Evolutionary conservation across 1,284 basidiomycete species (phyloP).

Genomic region (Cryptococcus jaspeensis): DNA sequence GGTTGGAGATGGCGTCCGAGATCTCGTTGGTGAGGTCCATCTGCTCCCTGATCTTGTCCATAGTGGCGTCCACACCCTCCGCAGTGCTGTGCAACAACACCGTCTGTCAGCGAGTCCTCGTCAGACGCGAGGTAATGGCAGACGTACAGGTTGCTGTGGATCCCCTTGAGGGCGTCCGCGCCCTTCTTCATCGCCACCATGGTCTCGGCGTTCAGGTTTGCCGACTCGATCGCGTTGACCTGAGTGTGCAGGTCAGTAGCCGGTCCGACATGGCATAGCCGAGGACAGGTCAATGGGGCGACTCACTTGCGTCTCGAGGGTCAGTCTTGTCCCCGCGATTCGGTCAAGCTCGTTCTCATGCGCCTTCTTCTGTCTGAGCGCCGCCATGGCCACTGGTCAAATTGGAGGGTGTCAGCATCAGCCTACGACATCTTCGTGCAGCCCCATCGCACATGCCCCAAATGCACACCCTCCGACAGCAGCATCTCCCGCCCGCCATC

Average conservation of each 20-base stretch:
- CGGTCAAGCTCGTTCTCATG: conserved; percentile 86
- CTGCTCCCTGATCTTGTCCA: conserved; percentile 88
- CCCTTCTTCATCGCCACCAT: conserved; percentile 98
- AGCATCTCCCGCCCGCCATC: neutral
- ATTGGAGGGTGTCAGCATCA: neutral
- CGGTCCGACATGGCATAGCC: neutral
- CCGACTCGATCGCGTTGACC: conserved; percentile 93
- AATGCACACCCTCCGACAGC: neutral
- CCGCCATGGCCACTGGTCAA: conserved; percentile 73
- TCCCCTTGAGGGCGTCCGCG: conserved; percentile 82
- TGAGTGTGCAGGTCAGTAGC: conserved; percentile 20
- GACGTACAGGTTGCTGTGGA: conserved; percentile 87
- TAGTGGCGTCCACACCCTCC: conserved; percentile 87
- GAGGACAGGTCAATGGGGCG: neutral
- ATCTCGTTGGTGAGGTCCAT: conserved; percentile 95
- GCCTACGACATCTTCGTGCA: neutral
- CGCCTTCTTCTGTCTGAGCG: conserved; percentile 93
- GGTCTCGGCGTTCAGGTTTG: conserved; percentile 97
- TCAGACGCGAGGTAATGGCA: neutral
- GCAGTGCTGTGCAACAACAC: conserved; percentile 62
- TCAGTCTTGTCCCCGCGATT: conserved; percentile 81
- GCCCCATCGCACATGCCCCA: neutral
- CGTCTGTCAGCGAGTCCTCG: neutral
- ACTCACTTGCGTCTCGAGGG: conserved; percentile 83
- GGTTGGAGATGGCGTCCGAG: conserved; percentile 87